These are phyloP conservation scores for Salvia sclarea DNA, from an alignment of 305 asterid genomes.

Conservation along the genomic window DNA sequence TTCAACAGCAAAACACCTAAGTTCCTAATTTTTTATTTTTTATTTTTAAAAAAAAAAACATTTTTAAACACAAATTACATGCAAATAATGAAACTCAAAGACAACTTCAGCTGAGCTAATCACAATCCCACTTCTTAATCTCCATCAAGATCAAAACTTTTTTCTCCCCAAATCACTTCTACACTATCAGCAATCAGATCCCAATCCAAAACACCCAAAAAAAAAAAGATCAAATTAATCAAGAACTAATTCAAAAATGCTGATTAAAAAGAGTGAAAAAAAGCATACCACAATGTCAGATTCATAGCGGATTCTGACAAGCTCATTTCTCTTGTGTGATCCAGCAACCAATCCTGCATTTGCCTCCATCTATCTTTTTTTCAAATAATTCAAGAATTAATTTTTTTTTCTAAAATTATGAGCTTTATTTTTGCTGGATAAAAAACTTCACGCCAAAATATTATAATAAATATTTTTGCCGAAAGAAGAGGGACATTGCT, in stretches of 20 bases:
- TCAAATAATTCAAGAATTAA: no score
- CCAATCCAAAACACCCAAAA: background rate
- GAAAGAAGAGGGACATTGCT: no score
- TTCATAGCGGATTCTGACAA: constrained; percentile 68
- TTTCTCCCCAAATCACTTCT: background rate
- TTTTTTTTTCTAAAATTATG: no score
- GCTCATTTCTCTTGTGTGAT: constrained; percentile 76
- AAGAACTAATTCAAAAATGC: constrained; percentile 33
- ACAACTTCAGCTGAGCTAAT: no score
- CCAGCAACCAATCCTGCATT: constrained; percentile 85
- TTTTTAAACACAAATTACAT: no score
- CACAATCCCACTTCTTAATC: constrained; percentile 19
- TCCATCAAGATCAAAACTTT: constrained; percentile 35
- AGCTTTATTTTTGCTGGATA: no score
- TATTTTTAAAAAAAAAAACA: no score
- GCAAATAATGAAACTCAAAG: no score
- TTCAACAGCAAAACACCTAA: no score
- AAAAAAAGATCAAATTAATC: background rate
- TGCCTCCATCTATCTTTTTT: constrained; percentile 56
- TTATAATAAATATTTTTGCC: no score
- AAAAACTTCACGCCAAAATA: background rate
- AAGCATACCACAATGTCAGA: constrained; percentile 60
- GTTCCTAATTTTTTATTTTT: no score
- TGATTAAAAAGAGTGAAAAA: background rate
- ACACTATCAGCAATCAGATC: constrained; percentile 28